These are phyloP conservation scores for Lantana camara DNA, from an alignment of 257 asterid genomes.

Conservation along the genomic window DNA sequence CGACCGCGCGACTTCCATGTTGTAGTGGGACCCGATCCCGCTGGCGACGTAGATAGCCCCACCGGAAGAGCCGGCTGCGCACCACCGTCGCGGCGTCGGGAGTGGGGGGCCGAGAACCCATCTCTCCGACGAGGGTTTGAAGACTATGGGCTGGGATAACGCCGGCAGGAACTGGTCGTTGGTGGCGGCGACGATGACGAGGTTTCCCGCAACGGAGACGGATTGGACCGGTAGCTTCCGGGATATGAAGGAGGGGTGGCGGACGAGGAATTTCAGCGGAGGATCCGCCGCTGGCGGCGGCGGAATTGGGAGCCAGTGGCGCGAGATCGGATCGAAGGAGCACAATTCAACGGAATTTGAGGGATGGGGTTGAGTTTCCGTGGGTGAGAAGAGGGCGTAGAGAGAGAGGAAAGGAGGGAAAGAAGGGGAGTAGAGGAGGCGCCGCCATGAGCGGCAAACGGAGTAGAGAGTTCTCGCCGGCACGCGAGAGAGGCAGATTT, in stretches of 20 bases:
- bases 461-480: slow-evolving; percentile 58
- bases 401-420: slow-evolving; percentile 81
- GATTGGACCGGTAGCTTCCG: slow-evolving; percentile 77
- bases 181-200: slow-evolving; percentile 77
- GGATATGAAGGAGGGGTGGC: slow-evolving; percentile 80
- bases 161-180: slow-evolving; percentile 66
- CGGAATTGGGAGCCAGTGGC: slow-evolving; percentile 58
- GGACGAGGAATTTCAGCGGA: slow-evolving; percentile 48
- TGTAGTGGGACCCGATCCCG: slow-evolving; percentile 76
- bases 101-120: slow-evolving; percentile 70
- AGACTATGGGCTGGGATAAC: slow-evolving; percentile 58
- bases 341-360: slow-evolving; percentile 35
- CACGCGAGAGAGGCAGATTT: slow-evolving; percentile 55
- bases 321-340: slow-evolving; percentile 75
- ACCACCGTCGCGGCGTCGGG: slow-evolving; percentile 75
- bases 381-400: slow-evolving; percentile 46
- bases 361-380: slow-evolving; percentile 17
- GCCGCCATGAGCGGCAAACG: slow-evolving; percentile 76
- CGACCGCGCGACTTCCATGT: slow-evolving; percentile 56
- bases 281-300: slow-evolving; percentile 52
- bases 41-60: slow-evolving; percentile 66
- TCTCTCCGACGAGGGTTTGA: slow-evolving; percentile 35
- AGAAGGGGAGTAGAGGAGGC: slow-evolving; percentile 66
- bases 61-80: slow-evolving; percentile 58
- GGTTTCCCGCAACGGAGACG: slow-evolving; percentile 49